Base-by-base conservation (phyloP, 192 early-diverging fungal genomes). In the Gaertneriomyces sp. region DNA sequence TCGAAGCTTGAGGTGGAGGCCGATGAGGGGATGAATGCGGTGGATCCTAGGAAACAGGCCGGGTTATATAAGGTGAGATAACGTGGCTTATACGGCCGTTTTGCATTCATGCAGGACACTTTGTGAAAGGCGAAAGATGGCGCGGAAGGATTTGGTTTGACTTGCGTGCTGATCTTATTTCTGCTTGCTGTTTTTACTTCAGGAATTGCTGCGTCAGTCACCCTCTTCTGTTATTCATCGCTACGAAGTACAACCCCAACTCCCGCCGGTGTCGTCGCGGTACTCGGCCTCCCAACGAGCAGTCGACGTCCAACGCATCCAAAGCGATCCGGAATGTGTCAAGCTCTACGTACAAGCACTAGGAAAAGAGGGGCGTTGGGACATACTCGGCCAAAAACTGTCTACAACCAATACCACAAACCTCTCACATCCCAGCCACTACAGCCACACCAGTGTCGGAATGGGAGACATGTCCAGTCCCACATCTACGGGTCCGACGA, bases 201-300 rank as follows among this genome's bases (percentile, higher is more conserved):
- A 63, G 77, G 79, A 50, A 51, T 79, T 9, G 50, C 66, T 14
- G 58, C 59, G 6, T 14, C 53, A 0, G 76, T 70, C n/a, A 71
- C 63, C 44, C 25, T 46, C 51, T 39, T 50, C 74, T 5, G 8
- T 79, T 8, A 76, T 82, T 45, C 55, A 69, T 47, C 60, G 80
- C 11, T 82, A 67, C 62, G 80, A 82, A 60, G 57, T 61, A 8
- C 80, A 82, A 64, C 74, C 79, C 0, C 80, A 82, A 50, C 68
- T 82, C 11, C 56, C 66, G 19, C 38, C 46, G 2, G 45, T 46
- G 2, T 55, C 62, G 38, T 10, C 55, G 9, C 45, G 49, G 20
- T 62, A 63, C 45, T 47, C 70, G 4, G 52, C 58, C 11, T 39
- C 33, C 4, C 44, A 19, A 10, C 60, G 70, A 4, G 47, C 6